Conservation (phyloP, 768 basidiomycete genomes). For the Mrakia frigida region DNA sequence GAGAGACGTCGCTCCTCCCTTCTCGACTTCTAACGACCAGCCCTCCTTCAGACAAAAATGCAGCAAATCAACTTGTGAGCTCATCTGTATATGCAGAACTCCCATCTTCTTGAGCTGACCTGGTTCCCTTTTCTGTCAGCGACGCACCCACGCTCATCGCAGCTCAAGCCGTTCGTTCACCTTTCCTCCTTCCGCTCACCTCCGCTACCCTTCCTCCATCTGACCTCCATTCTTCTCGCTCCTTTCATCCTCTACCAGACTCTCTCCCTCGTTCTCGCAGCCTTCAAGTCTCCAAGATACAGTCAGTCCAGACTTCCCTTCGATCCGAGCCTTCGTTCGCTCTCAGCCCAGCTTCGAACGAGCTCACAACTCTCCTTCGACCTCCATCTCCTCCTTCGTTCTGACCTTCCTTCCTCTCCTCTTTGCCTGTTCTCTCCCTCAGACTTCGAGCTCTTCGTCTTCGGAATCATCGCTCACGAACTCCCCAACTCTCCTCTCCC, state of each 20-base stretch:
- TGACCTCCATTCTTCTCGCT: background rate
- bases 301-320: conserved; percentile 1
- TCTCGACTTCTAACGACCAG: background rate
- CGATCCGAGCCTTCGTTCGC: background rate
- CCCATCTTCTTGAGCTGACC: background rate
- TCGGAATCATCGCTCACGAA: conserved; percentile 28
- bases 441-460: conserved; percentile 27
- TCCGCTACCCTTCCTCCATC: background rate
- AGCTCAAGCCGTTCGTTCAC: conserved; percentile 4
- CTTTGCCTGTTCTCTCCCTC: background rate
- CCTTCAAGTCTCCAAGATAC: conserved; percentile 31
- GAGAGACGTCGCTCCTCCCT: too few relatives aligned
- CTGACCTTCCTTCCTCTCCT: background rate
- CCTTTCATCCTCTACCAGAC: background rate
- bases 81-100: background rate
- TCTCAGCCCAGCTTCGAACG: background rate
- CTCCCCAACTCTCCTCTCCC: conserved; percentile 17
- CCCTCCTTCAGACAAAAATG: background rate
- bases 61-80: background rate
- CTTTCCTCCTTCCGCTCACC: background rate
- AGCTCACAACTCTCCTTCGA: background rate
- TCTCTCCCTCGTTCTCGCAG: conserved; percentile 22
- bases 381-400: background rate
- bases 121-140: background rate
- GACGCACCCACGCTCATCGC: conserved; percentile 7